Conservation (phyloP, 2,329 filamentous ascomycete genomes). For the Colletotrichum sp. region DNA sequence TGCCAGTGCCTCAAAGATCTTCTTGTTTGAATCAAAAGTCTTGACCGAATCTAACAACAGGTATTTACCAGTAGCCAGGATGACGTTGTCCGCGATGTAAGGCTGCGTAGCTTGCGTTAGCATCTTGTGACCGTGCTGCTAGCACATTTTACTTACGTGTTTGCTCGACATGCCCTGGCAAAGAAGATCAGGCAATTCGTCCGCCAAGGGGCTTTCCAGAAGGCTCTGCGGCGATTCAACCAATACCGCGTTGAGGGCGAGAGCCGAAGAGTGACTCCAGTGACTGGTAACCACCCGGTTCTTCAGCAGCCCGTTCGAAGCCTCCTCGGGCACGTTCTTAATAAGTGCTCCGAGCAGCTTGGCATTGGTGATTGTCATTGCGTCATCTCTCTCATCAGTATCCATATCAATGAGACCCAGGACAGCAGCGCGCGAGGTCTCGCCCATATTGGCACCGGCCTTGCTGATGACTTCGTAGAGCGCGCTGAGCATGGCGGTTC, state of each 20-base stretch:
- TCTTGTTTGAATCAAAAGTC: conserved; percentile 77
- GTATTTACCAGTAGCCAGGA: conserved; percentile 90
- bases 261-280: conserved; percentile 77
- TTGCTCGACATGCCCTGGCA: conserved; percentile 79
- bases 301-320: conserved; percentile 63
- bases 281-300: conserved; percentile 80
- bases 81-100: conserved; percentile 87
- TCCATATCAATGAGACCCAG: conserved; percentile 88
- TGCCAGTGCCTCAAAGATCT: conserved; percentile 80
- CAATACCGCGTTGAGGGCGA: conserved; percentile 88
- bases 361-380: conserved; percentile 88
- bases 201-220: conserved; percentile 66
- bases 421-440: conserved; percentile 84
- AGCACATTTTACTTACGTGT: conserved; percentile 62
- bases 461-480: conserved; percentile 96
- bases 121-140: neutral
- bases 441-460: conserved; percentile 93
- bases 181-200: conserved; percentile 78
- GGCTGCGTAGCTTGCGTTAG: conserved; percentile 50
- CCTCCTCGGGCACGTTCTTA: conserved; percentile 79
- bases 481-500: conserved; percentile 95
- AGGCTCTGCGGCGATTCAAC: conserved; percentile 78
- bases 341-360: conserved; percentile 88
- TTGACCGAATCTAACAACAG: conserved; percentile 72
- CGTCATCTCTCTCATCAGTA: conserved; percentile 72